phyloP scores from a whole-genome alignment of 2,329 filamentous ascomycete species.

The Cladosporium colombiae region DNA sequence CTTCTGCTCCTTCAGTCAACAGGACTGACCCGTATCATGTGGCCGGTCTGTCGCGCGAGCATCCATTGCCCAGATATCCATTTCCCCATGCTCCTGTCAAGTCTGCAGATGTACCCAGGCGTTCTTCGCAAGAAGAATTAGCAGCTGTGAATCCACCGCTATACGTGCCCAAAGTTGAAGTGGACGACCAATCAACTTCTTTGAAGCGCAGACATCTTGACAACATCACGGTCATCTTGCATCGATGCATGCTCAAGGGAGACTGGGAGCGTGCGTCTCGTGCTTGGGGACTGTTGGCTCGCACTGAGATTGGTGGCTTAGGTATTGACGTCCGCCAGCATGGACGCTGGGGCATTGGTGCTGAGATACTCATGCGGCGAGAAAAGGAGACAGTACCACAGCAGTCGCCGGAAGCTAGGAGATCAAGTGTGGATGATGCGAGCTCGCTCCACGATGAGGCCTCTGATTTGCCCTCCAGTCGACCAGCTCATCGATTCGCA shows the following conservation, averaged over 20 bases:
- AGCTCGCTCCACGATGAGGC: neutral
- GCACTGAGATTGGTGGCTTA: conserved; percentile 58
- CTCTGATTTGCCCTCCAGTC: conserved; percentile 19
- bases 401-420: neutral
- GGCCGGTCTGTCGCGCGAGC: conserved; percentile 44
- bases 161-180: conserved; percentile 32
- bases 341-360: conserved; percentile 78
- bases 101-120: conserved; percentile 23
- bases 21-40: conserved; percentile 40
- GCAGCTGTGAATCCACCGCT: conserved; percentile 45
- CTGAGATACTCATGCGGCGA: conserved; percentile 74
- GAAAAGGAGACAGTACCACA: conserved; percentile 9
- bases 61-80: conserved; percentile 42
- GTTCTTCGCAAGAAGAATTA: conserved; percentile 42
- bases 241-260: conserved; percentile 69
- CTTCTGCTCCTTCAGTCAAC: conserved; percentile 28
- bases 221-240: conserved; percentile 68
- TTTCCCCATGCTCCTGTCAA: conserved; percentile 47
- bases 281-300: conserved; percentile 73
- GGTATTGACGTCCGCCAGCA: conserved; percentile 68
- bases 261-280: conserved; percentile 72
- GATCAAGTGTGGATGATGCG: neutral
- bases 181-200: conserved; percentile 28
- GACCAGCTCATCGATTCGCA: conserved; percentile 21
- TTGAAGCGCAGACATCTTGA: conserved; percentile 60